phyloP scores from a whole-genome alignment of 2,329 filamentous ascomycete genomes.

The Passalora sequoiae region DNA sequence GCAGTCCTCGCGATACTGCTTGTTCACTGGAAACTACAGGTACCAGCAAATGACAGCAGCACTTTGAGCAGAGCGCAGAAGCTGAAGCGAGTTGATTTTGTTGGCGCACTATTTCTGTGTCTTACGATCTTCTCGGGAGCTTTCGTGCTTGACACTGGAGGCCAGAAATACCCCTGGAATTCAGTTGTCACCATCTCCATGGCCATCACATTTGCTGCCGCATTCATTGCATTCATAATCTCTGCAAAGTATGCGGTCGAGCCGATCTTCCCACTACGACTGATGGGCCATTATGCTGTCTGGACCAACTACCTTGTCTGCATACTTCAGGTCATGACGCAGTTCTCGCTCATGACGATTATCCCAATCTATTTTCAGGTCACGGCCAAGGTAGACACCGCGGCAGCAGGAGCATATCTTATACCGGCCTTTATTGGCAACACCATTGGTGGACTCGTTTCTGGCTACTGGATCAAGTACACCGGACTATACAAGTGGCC shows the following conservation, averaged over 20 bases:
- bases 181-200: slow-evolving; percentile 31
- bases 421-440: slow-evolving; percentile 65
- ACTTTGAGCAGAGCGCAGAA: slow-evolving; percentile 25
- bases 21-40: slow-evolving; percentile 34
- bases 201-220: slow-evolving; percentile 9
- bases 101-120: slow-evolving; percentile 48
- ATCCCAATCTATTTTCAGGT: slow-evolving; percentile 67
- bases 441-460: slow-evolving; percentile 56
- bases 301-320: slow-evolving; percentile 51
- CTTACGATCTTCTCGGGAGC: slow-evolving; percentile 42
- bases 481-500: slow-evolving; percentile 58
- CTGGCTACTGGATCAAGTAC: slow-evolving; percentile 53
- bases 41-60: slow-evolving; percentile 10
- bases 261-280: slow-evolving; percentile 54
- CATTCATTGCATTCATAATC: slow-evolving; percentile 18
- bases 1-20: slow-evolving; percentile 48
- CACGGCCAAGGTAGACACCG: slow-evolving; percentile 53
- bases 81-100: slow-evolving; percentile 55
- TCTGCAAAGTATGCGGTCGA: slow-evolving; percentile 23
- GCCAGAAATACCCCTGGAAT: slow-evolving; percentile 39
- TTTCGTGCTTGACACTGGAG: slow-evolving; percentile 47
- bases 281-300: slow-evolving; percentile 51
- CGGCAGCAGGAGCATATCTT: slow-evolving; percentile 56
- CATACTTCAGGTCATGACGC: slow-evolving; percentile 52
- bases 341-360: slow-evolving; percentile 59